Percentiles rank a stretch among this genome's conserved stretches.
Conservation (phyloP, 352 stramenopile species). For the Pythium sp. region DNA sequence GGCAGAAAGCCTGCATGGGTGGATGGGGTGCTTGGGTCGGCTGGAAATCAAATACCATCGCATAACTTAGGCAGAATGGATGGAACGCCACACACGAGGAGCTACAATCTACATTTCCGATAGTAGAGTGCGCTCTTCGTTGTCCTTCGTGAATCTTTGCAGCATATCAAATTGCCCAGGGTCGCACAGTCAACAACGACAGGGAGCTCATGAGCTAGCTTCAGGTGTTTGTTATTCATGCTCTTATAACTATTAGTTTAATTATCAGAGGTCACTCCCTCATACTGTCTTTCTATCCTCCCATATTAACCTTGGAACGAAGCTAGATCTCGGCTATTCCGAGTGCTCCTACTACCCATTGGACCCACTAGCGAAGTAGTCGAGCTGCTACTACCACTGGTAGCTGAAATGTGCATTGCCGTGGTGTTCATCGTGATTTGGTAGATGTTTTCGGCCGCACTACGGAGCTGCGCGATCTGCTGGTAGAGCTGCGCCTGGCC, state of each 20-base stretch:
- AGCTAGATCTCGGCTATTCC: background rate
- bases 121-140: background rate
- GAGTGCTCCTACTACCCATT: background rate
- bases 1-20: background rate
- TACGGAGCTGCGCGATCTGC: slow-evolving; percentile 42
- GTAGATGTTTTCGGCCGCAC: slow-evolving; percentile 43
- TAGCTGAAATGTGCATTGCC: background rate
- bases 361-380: background rate
- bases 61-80: background rate
- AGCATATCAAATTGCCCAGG: no score
- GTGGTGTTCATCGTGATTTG: slow-evolving; percentile 18
- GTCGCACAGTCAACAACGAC: no score
- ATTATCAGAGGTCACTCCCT: no score
- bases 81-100: background rate
- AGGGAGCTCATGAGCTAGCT: background rate
- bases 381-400: background rate
- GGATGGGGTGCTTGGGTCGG: background rate
- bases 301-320: background rate
- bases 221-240: no score
- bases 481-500: slow-evolving; percentile 29
- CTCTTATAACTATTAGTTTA: no score
- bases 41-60: background rate
- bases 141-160: no score
- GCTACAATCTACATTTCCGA: background rate
- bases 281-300: no score